Conservation (phyloP, 2,329 filamentous ascomycete species). For the Microdochium trichocladiopsis region DNA sequence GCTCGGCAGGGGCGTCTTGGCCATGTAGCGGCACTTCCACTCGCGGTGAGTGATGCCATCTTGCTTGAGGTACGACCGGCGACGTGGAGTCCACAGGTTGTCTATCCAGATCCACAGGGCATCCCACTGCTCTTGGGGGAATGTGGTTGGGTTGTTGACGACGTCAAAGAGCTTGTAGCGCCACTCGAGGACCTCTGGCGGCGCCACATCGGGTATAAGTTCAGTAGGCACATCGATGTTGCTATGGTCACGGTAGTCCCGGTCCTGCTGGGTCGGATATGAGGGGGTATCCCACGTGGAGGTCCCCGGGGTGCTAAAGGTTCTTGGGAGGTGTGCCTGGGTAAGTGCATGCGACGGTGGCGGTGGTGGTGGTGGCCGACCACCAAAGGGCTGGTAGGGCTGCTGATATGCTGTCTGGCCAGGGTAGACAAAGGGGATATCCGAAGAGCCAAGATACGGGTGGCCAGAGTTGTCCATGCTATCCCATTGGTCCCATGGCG, state of each 20-base stretch:
- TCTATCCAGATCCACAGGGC: slow-evolving; percentile 4
- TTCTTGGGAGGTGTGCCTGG: background rate
- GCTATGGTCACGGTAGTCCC: background rate
- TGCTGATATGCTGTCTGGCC: background rate
- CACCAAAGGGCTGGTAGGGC: background rate
- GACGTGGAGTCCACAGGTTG: slow-evolving; percentile 3
- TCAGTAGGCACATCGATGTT: background rate
- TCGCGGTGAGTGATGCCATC: slow-evolving; percentile 1
- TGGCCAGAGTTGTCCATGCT: background rate
- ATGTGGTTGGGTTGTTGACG: background rate
- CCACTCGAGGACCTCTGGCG: slow-evolving; percentile 2
- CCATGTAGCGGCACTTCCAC: slow-evolving; percentile 4
- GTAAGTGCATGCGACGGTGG: no score
- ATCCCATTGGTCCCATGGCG: background rate
- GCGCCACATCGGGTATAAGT: background rate
- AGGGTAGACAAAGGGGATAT: background rate
- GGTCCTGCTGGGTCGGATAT: background rate
- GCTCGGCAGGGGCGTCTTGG: background rate
- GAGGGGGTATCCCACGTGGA: background rate
- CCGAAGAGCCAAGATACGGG: background rate
- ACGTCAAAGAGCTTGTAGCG: slow-evolving; percentile 3
- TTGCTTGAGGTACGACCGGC: slow-evolving; percentile 1
- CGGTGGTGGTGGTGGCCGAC: no score
- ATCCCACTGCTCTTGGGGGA: slow-evolving; percentile 3
- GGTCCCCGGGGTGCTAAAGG: background rate